A percentile compares a stretch with the other conserved stretches of the same genome.
phyloP scores from a whole-genome alignment of 2,329 filamentous ascomycete genomes.

The Venturia pyrina region DNA sequence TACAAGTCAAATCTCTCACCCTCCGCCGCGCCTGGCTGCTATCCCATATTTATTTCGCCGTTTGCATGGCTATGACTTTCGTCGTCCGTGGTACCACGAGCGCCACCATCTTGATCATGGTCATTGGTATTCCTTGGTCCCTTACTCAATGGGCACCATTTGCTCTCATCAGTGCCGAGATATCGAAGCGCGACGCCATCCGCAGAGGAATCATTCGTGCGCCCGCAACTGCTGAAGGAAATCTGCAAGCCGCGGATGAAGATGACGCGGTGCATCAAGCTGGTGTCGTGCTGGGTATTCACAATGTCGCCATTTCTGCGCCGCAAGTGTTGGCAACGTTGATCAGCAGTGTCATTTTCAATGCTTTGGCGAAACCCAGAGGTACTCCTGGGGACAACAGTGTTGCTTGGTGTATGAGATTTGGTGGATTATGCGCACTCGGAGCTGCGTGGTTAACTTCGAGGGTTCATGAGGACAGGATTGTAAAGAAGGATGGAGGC shows the following conservation, averaged over 20 bases:
- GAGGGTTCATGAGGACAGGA: conserved; percentile 51
- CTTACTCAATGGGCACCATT: conserved; percentile 91
- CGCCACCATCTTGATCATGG: conserved; percentile 67
- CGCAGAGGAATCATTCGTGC: conserved; percentile 39
- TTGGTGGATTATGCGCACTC: conserved; percentile 71
- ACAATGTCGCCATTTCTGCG: conserved; percentile 88
- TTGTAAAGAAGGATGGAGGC: background rate
- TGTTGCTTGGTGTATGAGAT: conserved; percentile 75
- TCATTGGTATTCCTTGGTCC: conserved; percentile 87
- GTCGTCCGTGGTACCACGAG: conserved; percentile 60
- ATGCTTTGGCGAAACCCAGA: conserved; percentile 74
- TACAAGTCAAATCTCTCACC: conserved; percentile 75
- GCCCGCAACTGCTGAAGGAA: conserved; percentile 28
- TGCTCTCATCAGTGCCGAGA: conserved; percentile 88
- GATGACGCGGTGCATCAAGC: conserved; percentile 63
- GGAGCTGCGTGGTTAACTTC: conserved; percentile 65
- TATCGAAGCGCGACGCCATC: conserved; percentile 69
- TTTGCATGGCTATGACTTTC: conserved; percentile 74
- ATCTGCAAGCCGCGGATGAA: conserved; percentile 32
- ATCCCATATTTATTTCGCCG: conserved; percentile 73
- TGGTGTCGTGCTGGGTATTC: conserved; percentile 84
- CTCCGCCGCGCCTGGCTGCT: conserved; percentile 81
- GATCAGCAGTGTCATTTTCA: conserved; percentile 75
- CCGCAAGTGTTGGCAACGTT: conserved; percentile 88
- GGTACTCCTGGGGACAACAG: conserved; percentile 77